These are phyloP conservation scores for Kalanchoe fedtschenkoi DNA, from an alignment of 164 flowering plant genomes.

Conservation along the genomic window DNA sequence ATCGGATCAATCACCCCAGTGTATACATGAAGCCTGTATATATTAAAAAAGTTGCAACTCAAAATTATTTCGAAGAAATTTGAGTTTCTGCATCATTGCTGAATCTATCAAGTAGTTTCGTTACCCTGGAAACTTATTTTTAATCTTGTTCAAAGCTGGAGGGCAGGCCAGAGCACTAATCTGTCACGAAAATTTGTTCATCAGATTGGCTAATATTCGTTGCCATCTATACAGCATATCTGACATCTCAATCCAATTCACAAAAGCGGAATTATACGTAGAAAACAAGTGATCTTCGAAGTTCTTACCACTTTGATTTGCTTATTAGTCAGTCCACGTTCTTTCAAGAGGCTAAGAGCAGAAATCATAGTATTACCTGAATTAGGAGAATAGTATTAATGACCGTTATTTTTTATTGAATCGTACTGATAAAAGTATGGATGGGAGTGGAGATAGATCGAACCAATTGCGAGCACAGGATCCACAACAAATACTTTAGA, in stretches of 20 bases:
- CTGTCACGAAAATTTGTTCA: conserved; percentile 26
- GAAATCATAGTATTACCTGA: conserved; percentile 87
- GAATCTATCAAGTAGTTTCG: too few relatives aligned
- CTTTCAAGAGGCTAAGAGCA: conserved; percentile 60
- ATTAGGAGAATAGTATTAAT: neutral
- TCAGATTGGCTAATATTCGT: too few relatives aligned
- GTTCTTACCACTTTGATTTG: conserved; percentile 83
- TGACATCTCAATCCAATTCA: neutral
- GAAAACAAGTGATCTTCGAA: neutral
- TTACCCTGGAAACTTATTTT: conserved; percentile 89
- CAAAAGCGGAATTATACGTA: neutral
- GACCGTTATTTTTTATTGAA: neutral
- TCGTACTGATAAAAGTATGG: neutral
- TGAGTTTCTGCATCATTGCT: neutral
- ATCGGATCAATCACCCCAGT: neutral
- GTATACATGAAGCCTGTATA: too few relatives aligned
- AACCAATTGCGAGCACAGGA: conserved; percentile 99
- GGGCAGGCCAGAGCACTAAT: conserved; percentile 90
- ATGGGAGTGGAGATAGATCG: neutral
- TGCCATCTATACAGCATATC: neutral
- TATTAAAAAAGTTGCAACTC: neutral
- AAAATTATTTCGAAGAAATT: neutral
- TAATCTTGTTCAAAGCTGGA: conserved; percentile 93
- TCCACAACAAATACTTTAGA: conserved; percentile 79
- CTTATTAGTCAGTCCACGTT: conserved; percentile 55